Percentiles rank a stretch among this genome's conserved stretches.
Evolutionary conservation across 306 rosid genomes (phyloP).

Genomic region (Albizia julibrissin): DNA sequence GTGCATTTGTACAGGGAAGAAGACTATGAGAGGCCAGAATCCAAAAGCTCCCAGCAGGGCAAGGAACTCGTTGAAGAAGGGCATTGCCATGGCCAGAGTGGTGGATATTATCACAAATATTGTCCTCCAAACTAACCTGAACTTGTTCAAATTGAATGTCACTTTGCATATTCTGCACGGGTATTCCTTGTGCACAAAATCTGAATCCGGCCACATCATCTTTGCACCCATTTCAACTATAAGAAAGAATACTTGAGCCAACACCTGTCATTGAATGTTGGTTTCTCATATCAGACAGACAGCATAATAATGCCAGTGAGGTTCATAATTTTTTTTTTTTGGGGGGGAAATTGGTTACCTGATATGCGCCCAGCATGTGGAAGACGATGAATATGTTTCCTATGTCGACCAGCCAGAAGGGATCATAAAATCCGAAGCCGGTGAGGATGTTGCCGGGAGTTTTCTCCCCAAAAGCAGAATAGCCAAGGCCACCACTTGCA

Average conservation of each 20-base stretch:
- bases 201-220: constrained; percentile 54
- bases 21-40: constrained; percentile 61
- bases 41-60: constrained; percentile 66
- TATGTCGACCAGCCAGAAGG: constrained; percentile 61
- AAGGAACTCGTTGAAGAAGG: constrained; percentile 65
- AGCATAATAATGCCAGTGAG: not conserved
- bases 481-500: constrained; percentile 54
- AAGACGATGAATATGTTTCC: constrained; percentile 57
- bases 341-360: constrained; percentile 40
- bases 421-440: constrained; percentile 56
- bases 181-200: constrained; percentile 48
- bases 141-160: constrained; percentile 42
- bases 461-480: constrained; percentile 66
- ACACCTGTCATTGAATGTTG: constrained; percentile 40
- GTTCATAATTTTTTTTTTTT: not conserved
- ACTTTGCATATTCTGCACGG: constrained; percentile 19
- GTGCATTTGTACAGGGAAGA: constrained; percentile 72
- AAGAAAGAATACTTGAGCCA: constrained; percentile 56
- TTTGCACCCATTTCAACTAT: constrained; percentile 54
- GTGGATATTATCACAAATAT: constrained; percentile 48
- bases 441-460: constrained; percentile 69
- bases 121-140: constrained; percentile 69
- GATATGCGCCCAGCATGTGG: constrained; percentile 76
- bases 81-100: constrained; percentile 50
- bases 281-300: not conserved